Evolutionary conservation across 129 eudicot species (phyloP), one percentile per base, ranked within the genome.

Genomic region (Lactuca saligna): DNA sequence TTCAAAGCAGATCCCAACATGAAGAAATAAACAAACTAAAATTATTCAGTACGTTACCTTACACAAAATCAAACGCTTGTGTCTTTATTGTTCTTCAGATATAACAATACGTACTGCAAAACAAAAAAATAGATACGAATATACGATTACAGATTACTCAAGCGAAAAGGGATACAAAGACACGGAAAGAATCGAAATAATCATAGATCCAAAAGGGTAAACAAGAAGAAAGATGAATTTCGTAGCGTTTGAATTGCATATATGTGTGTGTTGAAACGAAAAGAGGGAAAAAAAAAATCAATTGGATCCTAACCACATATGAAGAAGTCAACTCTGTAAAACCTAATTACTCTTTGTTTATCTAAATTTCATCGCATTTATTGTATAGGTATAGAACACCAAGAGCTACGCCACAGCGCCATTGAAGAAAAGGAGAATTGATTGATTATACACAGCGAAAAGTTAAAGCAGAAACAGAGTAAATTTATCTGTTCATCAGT

Each of bases 41-140:
- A 35, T 34, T 14, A 61, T n/a, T 61, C 17, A 37, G 4, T 37
- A 61, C 50, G 49, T 37, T 61, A 61, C 66, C 66, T 46, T 7
- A 49, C 66, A 61, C 66, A 9, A 37, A 61, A 61, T 61, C 66
- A 46, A 44, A 53, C 71, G 54, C 55, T 31, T 54, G 39, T 50
- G 68, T 25, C 76, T 62, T 33, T 42, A 72, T 61, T 72, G 39
- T 61, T 72, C 62, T 72, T 72, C 72, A 65, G 25, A 65, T 55
- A 74, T 38, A 51, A 44, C 59, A 65, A 55, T 65, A 41, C 34
- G 6, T 57, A 56, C 49, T 46, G 51, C 56, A 55, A 46, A 74
- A 56, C 29, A 57, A 57, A 65, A 65, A 74, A 29, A 34, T 37
- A 71, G 34, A 46, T 17, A 37, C 75, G 50, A 25, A 25, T 25